phyloP scores from a whole-genome alignment of 2,329 filamentous ascomycete species.

The Fusarium phyllophilum region DNA sequence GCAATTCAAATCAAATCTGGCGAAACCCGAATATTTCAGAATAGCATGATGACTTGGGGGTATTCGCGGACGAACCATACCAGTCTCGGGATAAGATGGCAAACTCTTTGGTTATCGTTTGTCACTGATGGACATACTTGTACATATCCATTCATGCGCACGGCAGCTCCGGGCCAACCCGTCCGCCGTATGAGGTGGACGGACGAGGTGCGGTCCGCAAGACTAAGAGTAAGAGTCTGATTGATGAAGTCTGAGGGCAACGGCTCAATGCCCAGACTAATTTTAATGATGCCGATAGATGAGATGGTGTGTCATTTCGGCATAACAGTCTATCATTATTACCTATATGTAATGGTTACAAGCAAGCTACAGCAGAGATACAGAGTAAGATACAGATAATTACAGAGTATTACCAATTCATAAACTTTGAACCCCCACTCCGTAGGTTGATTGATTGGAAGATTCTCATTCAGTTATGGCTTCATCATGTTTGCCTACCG shows the following conservation, averaged over 20 bases:
- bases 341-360: neutral
- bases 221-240: neutral
- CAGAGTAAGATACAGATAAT: neutral
- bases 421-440: slow-evolving; percentile 11
- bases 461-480: slow-evolving; percentile 1
- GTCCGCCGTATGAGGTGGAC: slow-evolving; percentile 6
- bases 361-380: neutral
- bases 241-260: slow-evolving; percentile 7
- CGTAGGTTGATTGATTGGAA: neutral
- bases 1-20: slow-evolving; percentile 25
- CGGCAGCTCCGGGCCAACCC: slow-evolving; percentile 33
- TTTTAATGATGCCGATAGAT: neutral
- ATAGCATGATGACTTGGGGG: slow-evolving; percentile 9
- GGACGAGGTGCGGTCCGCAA: slow-evolving; percentile 26
- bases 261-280: neutral
- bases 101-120: slow-evolving; percentile 1
- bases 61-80: slow-evolving; percentile 5
- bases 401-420: neutral
- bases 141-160: neutral
- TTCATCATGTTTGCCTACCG: slow-evolving; percentile 13
- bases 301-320: slow-evolving; percentile 23
- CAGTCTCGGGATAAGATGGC: slow-evolving; percentile 8
- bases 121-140: neutral
- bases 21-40: slow-evolving; percentile 29
- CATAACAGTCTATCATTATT: slow-evolving; percentile 26